Base-by-base conservation (phyloP, 2,329 filamentous ascomycete genomes). In the Catunica adiposa region DNA sequence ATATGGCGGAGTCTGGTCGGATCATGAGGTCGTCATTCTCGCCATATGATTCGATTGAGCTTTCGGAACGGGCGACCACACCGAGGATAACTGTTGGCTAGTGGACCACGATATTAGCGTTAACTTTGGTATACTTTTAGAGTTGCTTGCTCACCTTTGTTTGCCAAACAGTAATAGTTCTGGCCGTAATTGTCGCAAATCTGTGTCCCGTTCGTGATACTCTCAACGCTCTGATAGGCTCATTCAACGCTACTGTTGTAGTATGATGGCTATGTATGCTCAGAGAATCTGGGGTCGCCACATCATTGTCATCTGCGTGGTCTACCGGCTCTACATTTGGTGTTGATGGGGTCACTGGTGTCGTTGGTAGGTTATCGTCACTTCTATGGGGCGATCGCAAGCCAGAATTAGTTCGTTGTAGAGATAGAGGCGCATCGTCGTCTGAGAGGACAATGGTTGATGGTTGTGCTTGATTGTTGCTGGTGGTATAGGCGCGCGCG, bases 151-250 rank as follows among this genome's bases (percentile, higher is more conserved):
- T 59, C 75, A 89, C 88, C 77, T 90, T 90, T 56, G 87, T 90
- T 71, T 98, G 92, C 92, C 92, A 98, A 61, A 98, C 77, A n/a
- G 86, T 88, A 67, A 98, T 80, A 11, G 86, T 85, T 1, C 86
- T 86, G 3, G 78, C 72, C 0, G 90, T 96, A 64, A 96, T 87
- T 50, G 88, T 88, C 53, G 86, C 86, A 69, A 98, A 96, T 59
- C 80, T 71, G 63, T 89, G 84, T 42, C 89, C 89, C 56, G 78
- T 83, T 47, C 89, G 80, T 1, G 89, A 86, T 42, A 89, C 78
- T 60, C 82, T 80, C 55, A 95, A 72, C 5, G 86, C 85, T 59
- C 87, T 71, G 55, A 96, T 80, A 22, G 76, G 78, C 65, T 84
- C 84, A 64, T 73, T 64, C 62, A 54, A 59, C 51, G 55, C 61